Base-by-base conservation (phyloP, 805 yeast species). In the Candida boidinii region DNA sequence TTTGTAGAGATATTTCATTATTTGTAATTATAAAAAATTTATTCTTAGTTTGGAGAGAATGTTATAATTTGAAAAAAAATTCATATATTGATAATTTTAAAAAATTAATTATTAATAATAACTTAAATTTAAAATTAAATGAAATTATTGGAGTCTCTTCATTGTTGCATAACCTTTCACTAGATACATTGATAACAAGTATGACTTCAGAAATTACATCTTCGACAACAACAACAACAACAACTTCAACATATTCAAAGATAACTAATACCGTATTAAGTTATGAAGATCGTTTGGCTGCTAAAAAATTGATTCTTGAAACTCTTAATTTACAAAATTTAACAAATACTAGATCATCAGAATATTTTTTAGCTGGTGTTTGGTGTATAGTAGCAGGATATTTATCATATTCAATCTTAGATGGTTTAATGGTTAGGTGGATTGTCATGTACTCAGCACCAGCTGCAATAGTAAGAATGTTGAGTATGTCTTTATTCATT, bases 301-400 rank as follows among this genome's bases (percentile, higher is more conserved):
- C n/a, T n/a, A n/a, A n/a, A n/a, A n/a, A n/a, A 18, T 26, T 27
- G 10, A 27, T 26, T 15, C 41, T 21, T 13, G n/a, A 17, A 29
- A 21, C 11, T 20, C 14, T 17, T 21, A 28, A 26, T 23, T 22
- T 25, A 5, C 15, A 34, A 10, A 25, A 66, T 15, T 50, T 76
- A 16, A 73, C 81, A 1, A 54, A 70, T 1, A 87, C 84, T 1
- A 61, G 87, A 25, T 70, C 85, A 1, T 75, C 88, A 0, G 96
- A 87, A 50, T 80, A 79, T 45, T 66, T 86, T 38, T 60, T 87
- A 38, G 81, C 94, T 4, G 88, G 88, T 0, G 54, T 90, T n/a
- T 90, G 97, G 97, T 85, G 96, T 53, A 49, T 82, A 4, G 97
- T 90, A 8, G 75, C 94, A 1, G 86, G 86, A 2, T 86, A 85